Conservation (phyloP, 345 rosid genomes). For the Eucalyptus cloeziana region DNA sequence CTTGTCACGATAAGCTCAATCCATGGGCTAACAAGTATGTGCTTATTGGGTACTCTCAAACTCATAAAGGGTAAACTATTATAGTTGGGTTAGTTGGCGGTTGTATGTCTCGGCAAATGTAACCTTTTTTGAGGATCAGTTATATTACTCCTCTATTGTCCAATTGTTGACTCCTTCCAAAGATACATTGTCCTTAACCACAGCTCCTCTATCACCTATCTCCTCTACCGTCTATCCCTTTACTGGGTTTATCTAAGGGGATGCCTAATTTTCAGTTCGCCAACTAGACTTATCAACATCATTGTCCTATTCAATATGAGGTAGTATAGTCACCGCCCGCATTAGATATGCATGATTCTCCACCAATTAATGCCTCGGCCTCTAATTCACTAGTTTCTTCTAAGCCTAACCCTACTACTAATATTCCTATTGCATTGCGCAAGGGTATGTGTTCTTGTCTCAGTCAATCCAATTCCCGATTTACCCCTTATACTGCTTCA, state of each 20-base stretch:
- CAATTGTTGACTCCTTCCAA: background rate
- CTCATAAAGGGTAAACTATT: background rate
- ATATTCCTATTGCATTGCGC: background rate
- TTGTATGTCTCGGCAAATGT: too few relatives aligned
- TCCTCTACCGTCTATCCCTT: background rate
- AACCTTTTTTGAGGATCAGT: background rate
- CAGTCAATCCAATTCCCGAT: background rate
- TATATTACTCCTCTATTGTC: background rate
- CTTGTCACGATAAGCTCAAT: background rate
- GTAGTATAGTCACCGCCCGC: background rate
- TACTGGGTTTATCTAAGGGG: background rate
- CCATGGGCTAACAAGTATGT: background rate
- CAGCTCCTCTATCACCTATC: background rate
- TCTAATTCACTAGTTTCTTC: background rate
- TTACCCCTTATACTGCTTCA: background rate
- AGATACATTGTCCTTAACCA: background rate
- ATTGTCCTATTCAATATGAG: fast-evolving
- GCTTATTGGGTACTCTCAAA: background rate
- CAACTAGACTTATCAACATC: fast-evolving
- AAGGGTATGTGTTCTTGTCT: background rate
- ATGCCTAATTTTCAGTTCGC: background rate
- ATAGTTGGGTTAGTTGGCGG: background rate
- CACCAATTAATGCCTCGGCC: background rate
- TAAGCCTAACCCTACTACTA: background rate
- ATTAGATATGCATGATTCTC: background rate